Conservation (phyloP, 73 alveolate genomes). For the Paramecium caudatum region DNA sequence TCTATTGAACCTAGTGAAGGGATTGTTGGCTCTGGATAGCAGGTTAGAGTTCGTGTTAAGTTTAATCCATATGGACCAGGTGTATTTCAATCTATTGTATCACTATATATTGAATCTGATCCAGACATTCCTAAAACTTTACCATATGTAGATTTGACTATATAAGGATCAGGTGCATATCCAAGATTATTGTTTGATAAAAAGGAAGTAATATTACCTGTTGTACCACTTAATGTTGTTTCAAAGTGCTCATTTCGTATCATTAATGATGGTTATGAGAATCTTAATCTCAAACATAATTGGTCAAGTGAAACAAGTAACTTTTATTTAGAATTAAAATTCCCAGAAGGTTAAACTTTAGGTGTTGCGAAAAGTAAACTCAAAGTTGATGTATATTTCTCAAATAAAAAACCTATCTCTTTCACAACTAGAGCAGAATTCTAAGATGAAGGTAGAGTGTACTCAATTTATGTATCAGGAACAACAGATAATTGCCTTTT, state of each 20-base stretch:
- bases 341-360: slow-evolving; percentile 92
- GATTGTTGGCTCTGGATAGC: slow-evolving; percentile 87
- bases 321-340: slow-evolving; percentile 83
- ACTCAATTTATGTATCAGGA: slow-evolving; percentile 95
- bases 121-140: slow-evolving; percentile 77
- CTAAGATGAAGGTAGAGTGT: slow-evolving; percentile 96
- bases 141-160: slow-evolving; percentile 88
- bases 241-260: slow-evolving; percentile 92
- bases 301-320: slow-evolving; percentile 89
- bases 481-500: slow-evolving; percentile 97
- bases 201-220: slow-evolving; percentile 96
- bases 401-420: slow-evolving; percentile 93
- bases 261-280: slow-evolving; percentile 97
- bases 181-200: slow-evolving; percentile 97
- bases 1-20: slow-evolving; percentile 93
- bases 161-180: slow-evolving; percentile 98
- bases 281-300: slow-evolving; percentile 92
- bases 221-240: slow-evolving; percentile 95
- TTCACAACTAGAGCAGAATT: slow-evolving; percentile 97
- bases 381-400: slow-evolving; percentile 93
- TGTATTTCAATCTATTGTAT: slow-evolving; percentile 90
- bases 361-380: slow-evolving; percentile 91
- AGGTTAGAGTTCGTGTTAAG: slow-evolving; percentile 93
- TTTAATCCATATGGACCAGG: slow-evolving; percentile 97
- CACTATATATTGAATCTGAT: slow-evolving; percentile 89